Evolutionary conservation across 2,329 filamentous ascomycete species (phyloP), one percentile per base, ranked within the genome.

Genomic region (Coniochaeta sp.): DNA sequence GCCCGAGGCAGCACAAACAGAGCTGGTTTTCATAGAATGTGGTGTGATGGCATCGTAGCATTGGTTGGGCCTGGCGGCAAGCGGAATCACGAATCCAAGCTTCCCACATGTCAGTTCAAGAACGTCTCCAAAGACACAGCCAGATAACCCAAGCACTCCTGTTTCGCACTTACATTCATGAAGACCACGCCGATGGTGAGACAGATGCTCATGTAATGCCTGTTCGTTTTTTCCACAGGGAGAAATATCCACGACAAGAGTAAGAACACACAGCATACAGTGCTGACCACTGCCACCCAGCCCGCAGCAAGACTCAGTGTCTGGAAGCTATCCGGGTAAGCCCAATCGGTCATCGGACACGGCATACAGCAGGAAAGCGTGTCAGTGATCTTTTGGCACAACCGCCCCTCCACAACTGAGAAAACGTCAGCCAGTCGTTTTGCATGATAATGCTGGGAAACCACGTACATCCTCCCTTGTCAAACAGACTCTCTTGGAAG

Each of bases 11-110:
- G 92, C 95, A 71, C 95, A 99, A 4, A 91, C 86, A 28, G 87
- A 77, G 69, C 84, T 90, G 1, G 88, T 89, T 65, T 87, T 82
- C 93, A 98, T 97, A 71, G 93, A 90, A 70, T 98, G 87, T 0
- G 95, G 95, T 0, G 95, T 99, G 69, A 99, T 98, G 54, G 82
- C 79, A 71, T 99, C 90, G 71, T 86, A 89, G 73, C 95, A 99
- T 77, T 96, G 86, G 0, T 91, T 77, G 1, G 93, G 91, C 62
- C 87, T 82, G 28, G 86, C 85, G 14, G 85, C 91, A 24, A 97
- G 82, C 0, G 95, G 93, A 44, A 99, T 85, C 52, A 97, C 89
- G 72, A 98, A 96, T 33, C 91, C 92, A 65, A 98, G 80, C 88
- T 96, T 67, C 44, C n/a, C 31, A 61, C 50, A 64, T 54, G 52